Evolutionary conservation across 2,329 filamentous ascomycete species (phyloP).

Genomic region (Triangularia verruculosa): DNA sequence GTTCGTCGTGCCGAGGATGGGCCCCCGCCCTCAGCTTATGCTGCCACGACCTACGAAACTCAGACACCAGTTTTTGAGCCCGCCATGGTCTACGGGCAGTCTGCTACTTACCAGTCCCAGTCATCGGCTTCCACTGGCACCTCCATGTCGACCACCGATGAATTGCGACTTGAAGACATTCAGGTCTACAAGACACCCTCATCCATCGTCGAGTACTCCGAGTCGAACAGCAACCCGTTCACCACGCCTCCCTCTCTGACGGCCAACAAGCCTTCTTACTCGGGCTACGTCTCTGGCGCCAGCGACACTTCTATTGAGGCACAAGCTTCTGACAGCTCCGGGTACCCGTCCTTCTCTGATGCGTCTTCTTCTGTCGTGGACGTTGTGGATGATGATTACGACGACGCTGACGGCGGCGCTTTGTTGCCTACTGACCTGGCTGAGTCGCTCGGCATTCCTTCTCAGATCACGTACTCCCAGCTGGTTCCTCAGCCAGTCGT

Average conservation of each 20-base stretch:
- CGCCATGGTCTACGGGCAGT: background rate
- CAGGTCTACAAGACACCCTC: background rate
- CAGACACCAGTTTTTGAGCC: background rate
- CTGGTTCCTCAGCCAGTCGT: background rate
- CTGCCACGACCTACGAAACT: background rate
- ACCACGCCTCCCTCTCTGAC: background rate
- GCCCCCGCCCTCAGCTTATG: background rate
- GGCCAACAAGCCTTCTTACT: background rate
- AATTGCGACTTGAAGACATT: background rate
- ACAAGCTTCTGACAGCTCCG: background rate
- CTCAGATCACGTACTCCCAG: background rate
- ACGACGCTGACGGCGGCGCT: background rate
- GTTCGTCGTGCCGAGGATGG: background rate
- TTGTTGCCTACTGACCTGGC: background rate
- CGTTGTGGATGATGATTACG: background rate
- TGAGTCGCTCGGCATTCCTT: background rate
- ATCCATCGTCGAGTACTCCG: background rate
- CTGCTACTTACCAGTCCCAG: background rate
- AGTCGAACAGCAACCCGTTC: background rate
- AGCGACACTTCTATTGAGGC: background rate
- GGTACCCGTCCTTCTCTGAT: background rate
- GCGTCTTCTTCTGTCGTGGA: background rate
- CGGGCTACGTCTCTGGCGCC: background rate
- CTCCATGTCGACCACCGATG: background rate
- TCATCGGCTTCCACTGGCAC: background rate